These are phyloP conservation scores for Boletus coccyginus DNA, from an alignment of 768 basidiomycete genomes.

Conservation along the genomic window DNA sequence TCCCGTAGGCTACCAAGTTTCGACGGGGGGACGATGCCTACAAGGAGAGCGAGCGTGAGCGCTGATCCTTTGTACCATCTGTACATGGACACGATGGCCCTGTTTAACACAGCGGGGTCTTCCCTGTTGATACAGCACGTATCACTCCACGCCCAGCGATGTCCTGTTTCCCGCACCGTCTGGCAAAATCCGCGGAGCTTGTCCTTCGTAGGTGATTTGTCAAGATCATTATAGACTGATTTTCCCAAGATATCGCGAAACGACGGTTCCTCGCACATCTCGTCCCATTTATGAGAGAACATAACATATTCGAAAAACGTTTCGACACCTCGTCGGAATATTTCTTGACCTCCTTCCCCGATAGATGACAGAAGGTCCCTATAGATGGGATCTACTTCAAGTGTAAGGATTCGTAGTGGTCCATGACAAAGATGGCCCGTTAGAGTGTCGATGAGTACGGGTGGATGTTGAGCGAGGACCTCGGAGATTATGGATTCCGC, in stretches of 20 bases:
- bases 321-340: background rate
- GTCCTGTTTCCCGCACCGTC: background rate
- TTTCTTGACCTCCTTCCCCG: too few relatives aligned
- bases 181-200: constrained; percentile 2
- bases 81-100: constrained; percentile 3
- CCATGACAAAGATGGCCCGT: constrained; percentile 4
- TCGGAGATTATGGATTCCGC: background rate
- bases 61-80: constrained; percentile 6
- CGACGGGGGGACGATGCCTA: background rate
- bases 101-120: background rate
- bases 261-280: background rate
- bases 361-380: background rate
- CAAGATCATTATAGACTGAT: constrained; percentile 1
- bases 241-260: background rate
- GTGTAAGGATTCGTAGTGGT: constrained; percentile 1
- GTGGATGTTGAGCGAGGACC: background rate
- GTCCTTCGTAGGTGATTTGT: background rate
- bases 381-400: background rate
- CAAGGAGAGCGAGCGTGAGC: background rate
- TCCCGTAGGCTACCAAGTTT: background rate
- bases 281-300: constrained; percentile 10
- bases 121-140: background rate
- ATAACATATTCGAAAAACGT: constrained; percentile 8
- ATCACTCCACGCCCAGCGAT: constrained; percentile 7
- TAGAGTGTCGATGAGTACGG: constrained; percentile 4